Percentiles rank a stretch among this genome's conserved stretches.
These are phyloP conservation scores for Globisporangium apiculatum DNA, from an alignment of 352 stramenopile species.

Conservation along the genomic window DNA sequence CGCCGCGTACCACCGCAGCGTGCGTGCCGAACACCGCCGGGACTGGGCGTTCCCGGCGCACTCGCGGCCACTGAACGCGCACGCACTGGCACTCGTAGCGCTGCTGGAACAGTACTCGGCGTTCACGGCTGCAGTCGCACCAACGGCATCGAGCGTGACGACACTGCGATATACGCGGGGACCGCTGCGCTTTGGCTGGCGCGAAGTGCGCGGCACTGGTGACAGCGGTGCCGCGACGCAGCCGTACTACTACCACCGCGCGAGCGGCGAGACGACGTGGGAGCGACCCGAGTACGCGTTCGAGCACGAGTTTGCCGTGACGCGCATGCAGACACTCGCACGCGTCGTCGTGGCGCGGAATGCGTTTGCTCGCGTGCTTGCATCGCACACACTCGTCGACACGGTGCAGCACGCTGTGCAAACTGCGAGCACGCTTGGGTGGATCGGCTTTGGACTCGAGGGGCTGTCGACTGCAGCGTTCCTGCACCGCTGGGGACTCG, in stretches of 20 bases:
- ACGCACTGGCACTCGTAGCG: slow-evolving; percentile 34
- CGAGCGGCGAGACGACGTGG: slow-evolving; percentile 41
- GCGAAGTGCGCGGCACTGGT: slow-evolving; percentile 18
- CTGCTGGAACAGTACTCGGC: slow-evolving; percentile 30
- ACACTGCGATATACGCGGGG: slow-evolving; percentile 32
- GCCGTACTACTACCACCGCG: slow-evolving; percentile 43
- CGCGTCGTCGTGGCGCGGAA: slow-evolving; percentile 39
- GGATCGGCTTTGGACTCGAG: slow-evolving; percentile 69
- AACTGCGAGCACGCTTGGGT: slow-evolving; percentile 22
- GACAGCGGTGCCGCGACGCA: neutral
- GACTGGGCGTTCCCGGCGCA: slow-evolving; percentile 44
- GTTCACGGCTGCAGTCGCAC: slow-evolving; percentile 13
- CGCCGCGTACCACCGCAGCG: slow-evolving; percentile 43
- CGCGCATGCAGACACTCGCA: slow-evolving; percentile 53
- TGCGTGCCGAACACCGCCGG: slow-evolving; percentile 35
- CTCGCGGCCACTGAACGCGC: slow-evolving; percentile 39
- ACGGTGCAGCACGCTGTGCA: slow-evolving; percentile 19
- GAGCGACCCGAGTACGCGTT: slow-evolving; percentile 59
- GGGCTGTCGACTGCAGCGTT: slow-evolving; percentile 49
- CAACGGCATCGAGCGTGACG: slow-evolving; percentile 14
- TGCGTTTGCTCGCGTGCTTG: slow-evolving; percentile 16
- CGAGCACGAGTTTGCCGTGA: slow-evolving; percentile 54
- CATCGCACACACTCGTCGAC: slow-evolving; percentile 37
- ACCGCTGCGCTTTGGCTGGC: slow-evolving; percentile 64
- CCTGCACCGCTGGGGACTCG: slow-evolving; percentile 51